Evolutionary conservation across 495 filamentous ascomycete genomes (phyloP).

Genomic region (Penicillium cosmopolitanum): DNA sequence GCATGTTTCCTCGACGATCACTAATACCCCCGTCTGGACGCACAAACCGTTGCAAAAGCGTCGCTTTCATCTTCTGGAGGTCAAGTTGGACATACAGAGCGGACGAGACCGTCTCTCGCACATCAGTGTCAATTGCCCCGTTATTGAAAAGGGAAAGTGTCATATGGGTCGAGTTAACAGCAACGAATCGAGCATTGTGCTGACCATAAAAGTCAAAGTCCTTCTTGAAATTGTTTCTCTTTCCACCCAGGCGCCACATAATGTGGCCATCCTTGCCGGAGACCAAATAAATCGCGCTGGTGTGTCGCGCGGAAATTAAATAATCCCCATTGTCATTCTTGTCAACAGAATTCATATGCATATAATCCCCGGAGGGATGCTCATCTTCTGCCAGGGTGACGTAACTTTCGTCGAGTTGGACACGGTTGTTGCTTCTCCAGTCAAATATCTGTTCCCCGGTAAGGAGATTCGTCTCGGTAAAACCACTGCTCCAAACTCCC

Average conservation of each 20-base stretch:
- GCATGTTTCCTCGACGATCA: conserved; percentile 55
- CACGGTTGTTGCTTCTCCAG: conserved; percentile 4
- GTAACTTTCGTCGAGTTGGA: conserved; percentile 8
- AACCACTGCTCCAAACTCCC: not conserved
- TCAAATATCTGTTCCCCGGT: conserved; percentile 11
- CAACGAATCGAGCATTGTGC: conserved; percentile 52
- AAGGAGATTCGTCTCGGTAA: conserved; percentile 9
- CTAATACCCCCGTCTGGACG: conserved; percentile 43
- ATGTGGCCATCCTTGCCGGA: conserved; percentile 53
- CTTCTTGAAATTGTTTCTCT: conserved; percentile 33
- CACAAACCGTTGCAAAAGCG: conserved; percentile 27
- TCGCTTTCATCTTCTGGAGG: conserved; percentile 38
- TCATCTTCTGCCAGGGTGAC: not conserved
- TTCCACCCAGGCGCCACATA: conserved; percentile 54
- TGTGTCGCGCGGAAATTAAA: conserved; percentile 51
- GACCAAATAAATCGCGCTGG: conserved; percentile 50
- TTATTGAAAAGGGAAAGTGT: conserved; percentile 50
- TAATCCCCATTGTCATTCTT: conserved; percentile 52
- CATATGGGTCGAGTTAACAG: conserved; percentile 33
- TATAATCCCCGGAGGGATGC: conserved; percentile 30
- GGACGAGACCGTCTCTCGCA: conserved; percentile 19
- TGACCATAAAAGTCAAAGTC: conserved; percentile 50
- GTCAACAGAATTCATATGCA: conserved; percentile 56
- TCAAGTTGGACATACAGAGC: conserved; percentile 14
- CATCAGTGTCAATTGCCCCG: conserved; percentile 32